Evolutionary conservation across 1,284 basidiomycete species (phyloP), one percentile per base, ranked within the genome.

Genomic region (Puccinia horiana): DNA sequence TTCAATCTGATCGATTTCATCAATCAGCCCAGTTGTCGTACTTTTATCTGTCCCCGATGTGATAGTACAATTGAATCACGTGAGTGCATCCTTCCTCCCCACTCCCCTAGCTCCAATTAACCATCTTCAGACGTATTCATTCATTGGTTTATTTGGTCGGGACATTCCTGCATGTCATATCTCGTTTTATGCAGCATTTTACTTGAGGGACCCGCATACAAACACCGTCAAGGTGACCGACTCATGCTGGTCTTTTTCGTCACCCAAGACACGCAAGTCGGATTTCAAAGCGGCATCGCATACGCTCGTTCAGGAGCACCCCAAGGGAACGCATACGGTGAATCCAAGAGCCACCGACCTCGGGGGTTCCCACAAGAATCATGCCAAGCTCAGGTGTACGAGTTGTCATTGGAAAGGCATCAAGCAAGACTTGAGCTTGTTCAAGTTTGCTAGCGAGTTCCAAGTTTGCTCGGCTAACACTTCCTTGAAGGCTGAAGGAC

Each of bases 41-140:
- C 69, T 49, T 72, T 44, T 72, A 44, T 72, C 23, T 72, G 69
- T 72, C 69, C 69, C 14, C 40, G n/a, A 42, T 72, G 69, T 49
- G 69, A 47, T 49, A n/a, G 26, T 32, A 72, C 69, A 5, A 47
- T 72, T 35, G 69, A 72, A 72, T 40, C 69, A 29, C 42, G 69
- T 72, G 11, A 47, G 69, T 29, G n/a, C n/a, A 35, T 4, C 37
- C 4, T 65, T 37, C 3, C 54, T 26, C 18, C 23, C 54, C n/a
- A n/a, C 26, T 56, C 12, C 54, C n/a, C 54, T 26, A n/a, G 2
- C n/a, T 3, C 12, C n/a, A 26, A n/a, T 56, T 20, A 8, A 56
- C 23, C 23, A 26, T 18, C 54, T 26, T 56, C 54, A 56, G 29
- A 5, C 54, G n/a, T 26, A 26, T 26, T 20, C n/a, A 26, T 26